Evolutionary conservation across 2,329 filamentous ascomycete genomes (phyloP), one percentile per base, ranked within the genome.

Genomic region (Alternaria gansuensis): DNA sequence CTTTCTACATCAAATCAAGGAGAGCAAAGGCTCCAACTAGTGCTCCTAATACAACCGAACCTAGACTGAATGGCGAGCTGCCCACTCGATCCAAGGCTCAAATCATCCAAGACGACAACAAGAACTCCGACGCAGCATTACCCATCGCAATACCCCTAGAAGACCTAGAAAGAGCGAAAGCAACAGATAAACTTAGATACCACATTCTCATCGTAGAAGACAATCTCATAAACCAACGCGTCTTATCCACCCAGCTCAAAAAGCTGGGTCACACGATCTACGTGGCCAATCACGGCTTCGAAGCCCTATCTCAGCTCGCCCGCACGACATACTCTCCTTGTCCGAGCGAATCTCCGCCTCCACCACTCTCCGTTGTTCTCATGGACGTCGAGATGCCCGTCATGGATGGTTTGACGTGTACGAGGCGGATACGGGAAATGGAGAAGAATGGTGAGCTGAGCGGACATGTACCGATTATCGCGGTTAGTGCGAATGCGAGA

Each of bases 361-460:
- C 49, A 31, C 56, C 21, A 7, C 49, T 39, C 5, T 29, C 41
- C 23, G n/a, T 53, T 34, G 56, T 67, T 2, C 62, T 67, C 3
- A 63, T 73, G 59, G 74, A 76, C 43, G 57, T 66, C 26, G 74
- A 76, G 44, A 76, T 76, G 74, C 73, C 74, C 10, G 50, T 73
- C 13, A 73, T 71, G 69, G 65, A 74, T 51, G 74, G 74, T 9
- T 51, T 74, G 28, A 65, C 62, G 14, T 60, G 63, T 36, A 59
- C 69, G 9, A 50, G 56, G 14, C 48, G 59, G 24, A 71, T 74
- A 40, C 65, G 66, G 26, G 62, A 55, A 11, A 63, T 65, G 58
- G 58, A 70, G 52, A 46, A 10, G 21, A 53, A 48, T 9, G 57
- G 68, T 8, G 34, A 50, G 11, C 13, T 66, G 17, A 24, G 8